Percentiles rank a stretch among this genome's conserved stretches.
Evolutionary conservation across 2,329 filamentous ascomycete species (phyloP).

Genomic region (Diaporthe helianthi): DNA sequence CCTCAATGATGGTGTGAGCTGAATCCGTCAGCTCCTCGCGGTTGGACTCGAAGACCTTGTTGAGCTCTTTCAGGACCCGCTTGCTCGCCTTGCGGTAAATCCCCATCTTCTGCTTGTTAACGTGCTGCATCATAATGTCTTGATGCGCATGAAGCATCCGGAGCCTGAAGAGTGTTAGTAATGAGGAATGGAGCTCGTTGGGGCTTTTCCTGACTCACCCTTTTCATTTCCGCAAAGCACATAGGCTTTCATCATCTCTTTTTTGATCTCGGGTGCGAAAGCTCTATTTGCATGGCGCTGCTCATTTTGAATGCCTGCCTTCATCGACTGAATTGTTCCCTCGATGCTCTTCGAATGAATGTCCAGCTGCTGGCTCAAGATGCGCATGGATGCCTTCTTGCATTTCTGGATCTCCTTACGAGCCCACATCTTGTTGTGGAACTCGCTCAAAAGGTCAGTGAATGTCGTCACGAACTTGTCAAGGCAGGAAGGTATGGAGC

Average conservation of each 20-base stretch:
- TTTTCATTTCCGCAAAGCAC: background rate
- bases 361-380: background rate
- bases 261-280: background rate
- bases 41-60: background rate
- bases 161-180: background rate
- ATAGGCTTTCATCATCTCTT: constrained; percentile 8
- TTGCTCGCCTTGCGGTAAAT: background rate
- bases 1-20: background rate
- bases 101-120: background rate
- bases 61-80: background rate
- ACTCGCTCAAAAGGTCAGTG: background rate
- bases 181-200: background rate
- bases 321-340: background rate
- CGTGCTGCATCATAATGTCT: background rate
- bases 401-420: constrained; percentile 17
- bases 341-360: background rate
- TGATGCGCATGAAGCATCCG: constrained; percentile 1
- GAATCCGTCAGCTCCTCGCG: background rate
- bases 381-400: background rate
- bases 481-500: background rate
- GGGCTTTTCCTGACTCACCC: background rate
- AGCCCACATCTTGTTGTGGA: constrained; percentile 11
- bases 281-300: constrained; percentile 17
- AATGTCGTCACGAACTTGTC: background rate
- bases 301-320: background rate